phyloP scores from a whole-genome alignment of 768 basidiomycete species.

The Auricularia cornea region DNA sequence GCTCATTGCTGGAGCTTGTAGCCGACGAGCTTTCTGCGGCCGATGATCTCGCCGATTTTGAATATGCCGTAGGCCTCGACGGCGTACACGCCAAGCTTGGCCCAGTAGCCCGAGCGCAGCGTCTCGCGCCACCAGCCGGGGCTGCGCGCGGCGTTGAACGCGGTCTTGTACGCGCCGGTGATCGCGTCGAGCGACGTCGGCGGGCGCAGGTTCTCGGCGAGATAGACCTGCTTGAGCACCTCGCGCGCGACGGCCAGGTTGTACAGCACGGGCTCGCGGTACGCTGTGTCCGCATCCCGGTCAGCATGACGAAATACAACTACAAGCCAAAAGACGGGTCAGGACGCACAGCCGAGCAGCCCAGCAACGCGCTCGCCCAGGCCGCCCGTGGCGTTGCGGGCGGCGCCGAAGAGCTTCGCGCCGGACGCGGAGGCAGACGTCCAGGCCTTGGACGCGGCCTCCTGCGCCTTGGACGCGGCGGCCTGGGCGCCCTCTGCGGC shows the following conservation, averaged over 20 bases:
- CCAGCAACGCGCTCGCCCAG: slow-evolving; percentile 34
- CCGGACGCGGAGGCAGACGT: slow-evolving; percentile 49
- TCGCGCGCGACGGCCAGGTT: slow-evolving; percentile 73
- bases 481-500: slow-evolving; percentile 8
- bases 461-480: slow-evolving; percentile 42
- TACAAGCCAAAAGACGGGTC: no score
- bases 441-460: slow-evolving; percentile 65
- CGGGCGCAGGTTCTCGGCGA: slow-evolving; percentile 57
- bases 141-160: slow-evolving; percentile 56
- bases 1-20: slow-evolving; percentile 43
- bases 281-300: slow-evolving; percentile 40
- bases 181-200: slow-evolving; percentile 51
- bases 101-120: slow-evolving; percentile 55
- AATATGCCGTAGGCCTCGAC: slow-evolving; percentile 87
- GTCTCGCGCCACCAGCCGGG: slow-evolving; percentile 54
- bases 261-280: slow-evolving; percentile 70
- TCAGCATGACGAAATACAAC: no score
- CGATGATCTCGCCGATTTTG: slow-evolving; percentile 87
- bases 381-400: slow-evolving; percentile 40
- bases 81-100: slow-evolving; percentile 62
- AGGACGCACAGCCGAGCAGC: slow-evolving; percentile 41
- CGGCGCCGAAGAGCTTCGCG: slow-evolving; percentile 42
- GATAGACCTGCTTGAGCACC: slow-evolving; percentile 65
- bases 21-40: slow-evolving; percentile 69
- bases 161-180: slow-evolving; percentile 49